Evolutionary conservation across 345 rosid species (phyloP), one percentile per base, ranked within the genome.

Genomic region (Linum tenue): DNA sequence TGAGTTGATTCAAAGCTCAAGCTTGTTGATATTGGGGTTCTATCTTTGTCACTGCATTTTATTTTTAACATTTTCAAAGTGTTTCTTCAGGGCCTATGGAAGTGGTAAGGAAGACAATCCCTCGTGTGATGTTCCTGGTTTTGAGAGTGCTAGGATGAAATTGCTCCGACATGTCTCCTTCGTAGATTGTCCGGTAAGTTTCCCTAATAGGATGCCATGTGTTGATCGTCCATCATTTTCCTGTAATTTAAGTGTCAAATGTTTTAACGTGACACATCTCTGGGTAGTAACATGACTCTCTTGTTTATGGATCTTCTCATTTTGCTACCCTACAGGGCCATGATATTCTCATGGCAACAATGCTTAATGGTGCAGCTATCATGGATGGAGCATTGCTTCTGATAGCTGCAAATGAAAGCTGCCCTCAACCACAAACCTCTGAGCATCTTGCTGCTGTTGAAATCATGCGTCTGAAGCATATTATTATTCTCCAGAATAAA

Each of bases 331-430:
- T 62, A 16, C 65, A 90, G 99, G 99, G 99, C 56, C 99, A 94
- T 60, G 99, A 94, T 79, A 94, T 94, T 86, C 97, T 94, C 76
- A 94, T 94, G 99, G 97, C 99, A 66, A 90, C 99, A 2, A 94
- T 94, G 99, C 99, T 94, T 61, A 94, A 94, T 63, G 99, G 99
- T 78, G 97, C 99, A 9, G 96, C 99, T 15, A 94, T 94, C 70
- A 94, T 94, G 99, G 99, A 94, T 75, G 99, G 97, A 43, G 97
- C 97, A 37, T 78, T 90, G 42, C 97, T 94, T 73, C 83, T 94
- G n/a, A 90, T 94, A 31, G 97, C 97, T 70, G 99, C 99, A 65
- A 94, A 94, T 65, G 97, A 94, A 73, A 88, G 90, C 69, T 94
- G 97, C 69, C 99, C 99, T 1, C 97, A 94, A 66, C 99, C 99